Conservation (phyloP, 108 stramenopile species). For the Nitzschia putrida region DNA sequence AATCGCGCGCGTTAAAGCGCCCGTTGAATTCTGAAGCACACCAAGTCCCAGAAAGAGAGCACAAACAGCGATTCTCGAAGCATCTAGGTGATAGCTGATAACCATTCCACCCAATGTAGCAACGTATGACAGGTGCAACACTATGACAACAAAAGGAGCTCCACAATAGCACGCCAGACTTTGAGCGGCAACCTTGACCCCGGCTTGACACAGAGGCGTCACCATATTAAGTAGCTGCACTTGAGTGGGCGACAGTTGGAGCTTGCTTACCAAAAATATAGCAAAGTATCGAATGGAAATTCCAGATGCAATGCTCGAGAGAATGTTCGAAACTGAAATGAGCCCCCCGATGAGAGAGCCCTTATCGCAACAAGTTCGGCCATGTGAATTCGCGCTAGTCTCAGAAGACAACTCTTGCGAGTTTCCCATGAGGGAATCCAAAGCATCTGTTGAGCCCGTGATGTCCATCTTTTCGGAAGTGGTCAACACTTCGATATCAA, state of each 20-base stretch:
- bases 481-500: no score
- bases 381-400: no score
- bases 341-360: conserved; percentile 28
- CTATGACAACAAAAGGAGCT: conserved; percentile 38
- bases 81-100: conserved; percentile 4
- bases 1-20: conserved; percentile 47
- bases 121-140: conserved; percentile 46
- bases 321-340: conserved; percentile 6
- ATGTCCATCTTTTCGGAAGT: no score
- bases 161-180: conserved; percentile 36
- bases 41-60: conserved; percentile 47
- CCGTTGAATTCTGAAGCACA: conserved; percentile 52
- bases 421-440: no score
- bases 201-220: conserved; percentile 47
- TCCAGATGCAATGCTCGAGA: conserved; percentile 41
- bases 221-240: conserved; percentile 61
- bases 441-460: no score
- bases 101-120: conserved; percentile 42
- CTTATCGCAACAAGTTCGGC: neutral
- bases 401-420: no score
- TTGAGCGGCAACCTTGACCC: conserved; percentile 39
- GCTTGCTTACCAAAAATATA: conserved; percentile 57
- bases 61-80: conserved; percentile 21
- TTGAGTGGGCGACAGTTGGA: conserved; percentile 48
- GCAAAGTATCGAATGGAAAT: conserved; percentile 80